Conservation (phyloP, 2,329 filamentous ascomycete genomes). For the Colletotrichum eleusines region DNA sequence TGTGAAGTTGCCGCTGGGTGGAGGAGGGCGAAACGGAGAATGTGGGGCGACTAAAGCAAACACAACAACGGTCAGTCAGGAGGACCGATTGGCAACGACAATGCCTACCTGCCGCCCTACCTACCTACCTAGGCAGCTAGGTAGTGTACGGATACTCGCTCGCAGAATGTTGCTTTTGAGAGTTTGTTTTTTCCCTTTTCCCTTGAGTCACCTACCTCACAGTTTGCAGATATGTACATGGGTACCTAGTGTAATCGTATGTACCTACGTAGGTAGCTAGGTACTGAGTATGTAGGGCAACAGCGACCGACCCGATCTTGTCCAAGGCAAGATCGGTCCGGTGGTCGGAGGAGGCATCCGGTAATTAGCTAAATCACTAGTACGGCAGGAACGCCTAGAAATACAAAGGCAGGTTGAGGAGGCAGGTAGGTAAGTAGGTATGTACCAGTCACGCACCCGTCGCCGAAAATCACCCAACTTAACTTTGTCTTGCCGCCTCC, state of each 20-base stretch:
- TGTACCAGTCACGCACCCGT: background rate
- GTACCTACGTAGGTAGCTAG: background rate
- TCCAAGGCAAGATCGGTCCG: conserved; percentile 22
- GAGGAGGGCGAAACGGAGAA: conserved; percentile 15
- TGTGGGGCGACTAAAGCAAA: conserved; percentile 31
- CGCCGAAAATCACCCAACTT: background rate
- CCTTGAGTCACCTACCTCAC: background rate
- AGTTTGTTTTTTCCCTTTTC: background rate
- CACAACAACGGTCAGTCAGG: background rate
- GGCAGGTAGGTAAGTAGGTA: background rate
- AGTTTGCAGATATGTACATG: conserved; percentile 16
- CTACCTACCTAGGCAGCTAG: too few relatives aligned
- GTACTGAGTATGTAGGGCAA: background rate
- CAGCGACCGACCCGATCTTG: too few relatives aligned
- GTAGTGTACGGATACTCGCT: background rate
- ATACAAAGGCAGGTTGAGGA: conserved; percentile 6
- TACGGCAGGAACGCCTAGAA: conserved; percentile 24
- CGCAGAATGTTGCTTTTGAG: background rate
- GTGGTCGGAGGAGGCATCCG: conserved; percentile 28
- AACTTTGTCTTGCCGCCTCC: conserved; percentile 8
- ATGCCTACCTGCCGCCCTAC: conserved; percentile 6
- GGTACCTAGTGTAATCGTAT: too few relatives aligned
- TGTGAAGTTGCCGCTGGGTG: background rate
- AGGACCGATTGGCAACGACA: conserved; percentile 32
- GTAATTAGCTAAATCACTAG: background rate